These are phyloP conservation scores for Carnegiea gigantea DNA, from an alignment of 179 eudicot species.

Conservation along the genomic window DNA sequence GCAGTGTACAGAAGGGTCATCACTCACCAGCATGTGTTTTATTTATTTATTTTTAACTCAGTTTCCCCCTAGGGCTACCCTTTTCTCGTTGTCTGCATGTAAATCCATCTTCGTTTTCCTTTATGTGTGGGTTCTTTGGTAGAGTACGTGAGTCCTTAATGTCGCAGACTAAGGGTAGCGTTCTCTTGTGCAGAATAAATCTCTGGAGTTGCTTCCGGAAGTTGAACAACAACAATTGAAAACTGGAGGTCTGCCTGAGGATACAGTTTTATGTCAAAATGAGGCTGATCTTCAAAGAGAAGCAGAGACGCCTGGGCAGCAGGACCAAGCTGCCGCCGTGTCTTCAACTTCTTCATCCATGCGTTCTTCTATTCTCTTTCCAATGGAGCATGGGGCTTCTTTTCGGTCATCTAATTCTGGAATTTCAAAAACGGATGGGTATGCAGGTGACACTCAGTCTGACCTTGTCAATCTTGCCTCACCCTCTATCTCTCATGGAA, in stretches of 20 bases:
- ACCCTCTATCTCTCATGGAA: slow-evolving; percentile 33
- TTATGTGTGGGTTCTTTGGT: neutral
- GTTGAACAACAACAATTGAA: slow-evolving; percentile 65
- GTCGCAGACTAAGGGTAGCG: slow-evolving; percentile 8
- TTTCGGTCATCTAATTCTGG: slow-evolving; percentile 31
- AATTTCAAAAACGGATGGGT: slow-evolving; percentile 32
- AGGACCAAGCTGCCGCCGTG: slow-evolving; percentile 34
- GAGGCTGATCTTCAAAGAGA: slow-evolving; percentile 33
- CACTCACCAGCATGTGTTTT: neutral
- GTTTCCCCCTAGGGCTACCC: neutral
- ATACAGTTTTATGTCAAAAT: slow-evolving; percentile 22
- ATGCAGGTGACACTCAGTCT: slow-evolving; percentile 24
- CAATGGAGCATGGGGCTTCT: slow-evolving; percentile 33
- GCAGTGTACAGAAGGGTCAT: neutral
- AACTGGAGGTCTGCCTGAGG: slow-evolving; percentile 57
- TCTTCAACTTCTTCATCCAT: slow-evolving; percentile 40
- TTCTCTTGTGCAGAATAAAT: slow-evolving; percentile 52
- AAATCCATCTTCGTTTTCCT: neutral
- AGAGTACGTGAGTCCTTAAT: neutral
- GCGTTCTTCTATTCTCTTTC: slow-evolving; percentile 42
- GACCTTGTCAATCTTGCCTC: slow-evolving; percentile 32
- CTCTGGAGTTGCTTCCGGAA: slow-evolving; percentile 80
- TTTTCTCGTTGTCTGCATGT: neutral
- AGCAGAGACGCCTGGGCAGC: slow-evolving; percentile 31
- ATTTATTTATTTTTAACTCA: neutral